Evolutionary conservation across 169 alveolate species (phyloP), one percentile per base, ranked within the genome.

Genomic region (Eimeria acervulina): DNA sequence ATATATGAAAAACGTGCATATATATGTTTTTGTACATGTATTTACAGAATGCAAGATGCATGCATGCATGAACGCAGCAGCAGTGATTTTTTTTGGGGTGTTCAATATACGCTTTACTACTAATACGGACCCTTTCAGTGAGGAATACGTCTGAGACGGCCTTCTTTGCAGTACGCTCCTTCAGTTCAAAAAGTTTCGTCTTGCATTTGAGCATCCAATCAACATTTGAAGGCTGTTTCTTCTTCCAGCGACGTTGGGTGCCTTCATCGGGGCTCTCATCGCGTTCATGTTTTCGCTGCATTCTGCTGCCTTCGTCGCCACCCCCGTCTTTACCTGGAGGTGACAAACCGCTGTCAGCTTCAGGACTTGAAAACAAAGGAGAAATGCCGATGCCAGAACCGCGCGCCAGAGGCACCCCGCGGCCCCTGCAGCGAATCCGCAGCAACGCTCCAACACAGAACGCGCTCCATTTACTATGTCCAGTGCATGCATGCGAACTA

Each of bases 121-220:
- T 1, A 51, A 51, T 59, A 13, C 68, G 31, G 36, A 91, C 95
- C 83, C 95, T 61, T 23, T 91, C 90, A 19, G 85, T 91, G 61
- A 91, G 78, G 83, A 91, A 91, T 40, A 91, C 95, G 66, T 91
- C 95, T 3, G 95, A 91, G 42, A 91, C 52, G 12, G 95, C 95
- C 66, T 91, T 91, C 23, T 61, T 83, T 23, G 85, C 91, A 26
- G 95, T 91, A 6, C 95, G 80, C 21, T 91, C 95, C 83, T 91
- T 91, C 63, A 91, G 81, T 40, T 91, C 95, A n/a, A 83, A 40
- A 19, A 91, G 95, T 31, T 91, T 91, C 38, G 90, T 91, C n/a
- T 78, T 68, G 83, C 95, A 91, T 66, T 91, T 91, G 84, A 91
- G 91, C 91, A 91, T 59, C 95, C 95, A 91, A 33, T 91, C 95